phyloP scores from a whole-genome alignment of 257 asterid species.

The Anisodus tanguticus region DNA sequence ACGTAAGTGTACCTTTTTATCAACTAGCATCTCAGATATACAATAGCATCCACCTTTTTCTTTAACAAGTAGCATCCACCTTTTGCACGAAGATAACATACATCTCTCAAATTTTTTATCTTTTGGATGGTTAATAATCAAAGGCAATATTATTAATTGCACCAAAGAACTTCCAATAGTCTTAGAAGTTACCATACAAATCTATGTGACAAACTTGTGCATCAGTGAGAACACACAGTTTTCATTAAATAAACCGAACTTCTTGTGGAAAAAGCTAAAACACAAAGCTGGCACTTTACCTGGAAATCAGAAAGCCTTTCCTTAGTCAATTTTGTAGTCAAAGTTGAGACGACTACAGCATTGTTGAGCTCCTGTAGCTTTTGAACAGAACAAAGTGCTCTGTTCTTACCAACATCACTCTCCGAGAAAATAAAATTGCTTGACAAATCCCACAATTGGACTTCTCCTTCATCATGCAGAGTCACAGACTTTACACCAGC shows the following conservation, averaged over 20 bases:
- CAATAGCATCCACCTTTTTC: background rate
- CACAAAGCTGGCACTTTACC: constrained; percentile 43
- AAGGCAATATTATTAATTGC: constrained; percentile 1
- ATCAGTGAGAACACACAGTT: background rate
- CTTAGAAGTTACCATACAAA: background rate
- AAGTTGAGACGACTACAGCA: constrained; percentile 73
- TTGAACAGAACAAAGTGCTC: constrained; percentile 84
- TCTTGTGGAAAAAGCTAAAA: background rate
- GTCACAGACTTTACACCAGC: constrained; percentile 98
- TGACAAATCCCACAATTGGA: constrained; percentile 90
- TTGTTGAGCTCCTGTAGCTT: constrained; percentile 91
- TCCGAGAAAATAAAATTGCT: constrained; percentile 85
- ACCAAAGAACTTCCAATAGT: constrained; percentile 15
- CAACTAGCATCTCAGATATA: background rate
- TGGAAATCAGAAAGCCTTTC: constrained; percentile 77
- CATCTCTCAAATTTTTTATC: background rate
- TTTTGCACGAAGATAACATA: background rate
- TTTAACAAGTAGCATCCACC: background rate
- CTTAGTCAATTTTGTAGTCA: constrained; percentile 68
- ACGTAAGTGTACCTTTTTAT: background rate
- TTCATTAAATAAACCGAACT: background rate
- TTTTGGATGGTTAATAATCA: background rate
- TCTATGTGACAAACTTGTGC: background rate
- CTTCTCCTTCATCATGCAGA: constrained; percentile 81
- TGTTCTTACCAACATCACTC: constrained; percentile 83